phyloP scores from a whole-genome alignment of 768 basidiomycete species.

The Lactifluus pinguis region DNA sequence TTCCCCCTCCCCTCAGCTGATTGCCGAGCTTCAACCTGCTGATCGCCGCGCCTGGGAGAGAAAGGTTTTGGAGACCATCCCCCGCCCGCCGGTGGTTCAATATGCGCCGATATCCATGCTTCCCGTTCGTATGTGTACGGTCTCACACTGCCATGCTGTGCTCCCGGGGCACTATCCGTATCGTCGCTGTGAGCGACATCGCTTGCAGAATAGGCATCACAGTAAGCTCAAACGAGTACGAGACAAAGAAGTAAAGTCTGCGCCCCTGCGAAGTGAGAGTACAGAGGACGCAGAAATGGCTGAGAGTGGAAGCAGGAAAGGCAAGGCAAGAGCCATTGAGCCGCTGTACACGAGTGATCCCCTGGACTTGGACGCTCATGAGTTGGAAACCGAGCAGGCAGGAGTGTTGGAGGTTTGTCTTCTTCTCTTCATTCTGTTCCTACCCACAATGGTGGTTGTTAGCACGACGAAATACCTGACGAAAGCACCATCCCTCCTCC shows the following conservation, averaged over 20 bases:
- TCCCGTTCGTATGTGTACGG: conserved; percentile 44
- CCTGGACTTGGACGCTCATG: conserved; percentile 1
- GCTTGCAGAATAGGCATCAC: conserved; percentile 46
- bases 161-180: conserved; percentile 39
- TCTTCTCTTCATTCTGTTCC: not conserved
- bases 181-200: conserved; percentile 48
- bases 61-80: conserved; percentile 7
- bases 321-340: not conserved
- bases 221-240: conserved; percentile 43
- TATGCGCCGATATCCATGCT: conserved; percentile 20
- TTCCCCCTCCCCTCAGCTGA: conserved; percentile 23
- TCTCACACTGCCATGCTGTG: conserved; percentile 47
- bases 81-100: conserved; percentile 5
- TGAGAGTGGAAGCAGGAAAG: not conserved
- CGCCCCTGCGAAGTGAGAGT: conserved; percentile 19
- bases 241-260: conserved; percentile 39
- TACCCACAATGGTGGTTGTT: not conserved
- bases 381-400: not conserved
- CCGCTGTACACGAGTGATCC: conserved; percentile 1
- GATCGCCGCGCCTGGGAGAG: conserved; percentile 21
- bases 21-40: conserved; percentile 25
- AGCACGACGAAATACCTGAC: conserved; percentile 10
- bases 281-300: not conserved
- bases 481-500: conserved; percentile 21
- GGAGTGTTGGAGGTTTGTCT: conserved; percentile 9